A percentile compares a stretch with the other conserved stretches of the same genome.
Conservation (phyloP, 2,329 filamentous ascomycete species). For the Penicillium griseofulvum region DNA sequence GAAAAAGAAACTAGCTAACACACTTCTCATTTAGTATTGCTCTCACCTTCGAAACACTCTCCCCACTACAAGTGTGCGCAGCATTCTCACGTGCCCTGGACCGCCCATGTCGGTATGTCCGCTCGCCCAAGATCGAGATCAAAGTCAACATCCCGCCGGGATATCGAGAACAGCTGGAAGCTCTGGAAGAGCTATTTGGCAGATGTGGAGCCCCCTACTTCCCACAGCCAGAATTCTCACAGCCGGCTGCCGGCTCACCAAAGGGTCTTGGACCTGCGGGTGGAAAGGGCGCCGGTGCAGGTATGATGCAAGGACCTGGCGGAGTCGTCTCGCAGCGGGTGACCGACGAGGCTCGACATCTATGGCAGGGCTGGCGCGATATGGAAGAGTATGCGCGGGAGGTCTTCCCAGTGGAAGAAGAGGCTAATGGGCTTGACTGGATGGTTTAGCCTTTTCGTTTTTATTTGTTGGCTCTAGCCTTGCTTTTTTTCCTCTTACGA, state of each 20-base stretch:
- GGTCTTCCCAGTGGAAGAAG: slow-evolving; percentile 91
- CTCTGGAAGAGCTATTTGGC: slow-evolving; percentile 60
- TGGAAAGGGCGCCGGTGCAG: slow-evolving; percentile 41
- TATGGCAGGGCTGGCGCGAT: slow-evolving; percentile 89
- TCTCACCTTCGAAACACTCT: slow-evolving; percentile 85
- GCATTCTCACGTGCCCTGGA: slow-evolving; percentile 76
- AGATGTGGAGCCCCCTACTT: slow-evolving; percentile 62
- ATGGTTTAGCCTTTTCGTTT: slow-evolving; percentile 54
- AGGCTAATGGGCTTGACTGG: slow-evolving; percentile 90
- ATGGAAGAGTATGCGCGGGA: slow-evolving; percentile 94
- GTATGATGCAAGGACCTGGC: slow-evolving; percentile 55
- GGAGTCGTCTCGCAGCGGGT: slow-evolving; percentile 61
- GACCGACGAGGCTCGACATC: slow-evolving; percentile 69
- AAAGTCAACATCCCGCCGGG: slow-evolving; percentile 82
- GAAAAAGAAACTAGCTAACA: slow-evolving; percentile 6
- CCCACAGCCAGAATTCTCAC: slow-evolving; percentile 56
- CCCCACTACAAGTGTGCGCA: slow-evolving; percentile 75
- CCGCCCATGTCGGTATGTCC: slow-evolving; percentile 73
- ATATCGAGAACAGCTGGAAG: slow-evolving; percentile 82
- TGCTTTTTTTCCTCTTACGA: slow-evolving; percentile 10
- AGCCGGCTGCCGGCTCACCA: slow-evolving; percentile 38
- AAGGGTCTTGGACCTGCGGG: slow-evolving; percentile 38
- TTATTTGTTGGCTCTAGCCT: background rate
- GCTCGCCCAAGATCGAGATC: slow-evolving; percentile 71
- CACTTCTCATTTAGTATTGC: slow-evolving; percentile 62